These are phyloP conservation scores for Sclerotinia subarctica DNA, from an alignment of 2,329 filamentous ascomycete species.

Conservation along the genomic window DNA sequence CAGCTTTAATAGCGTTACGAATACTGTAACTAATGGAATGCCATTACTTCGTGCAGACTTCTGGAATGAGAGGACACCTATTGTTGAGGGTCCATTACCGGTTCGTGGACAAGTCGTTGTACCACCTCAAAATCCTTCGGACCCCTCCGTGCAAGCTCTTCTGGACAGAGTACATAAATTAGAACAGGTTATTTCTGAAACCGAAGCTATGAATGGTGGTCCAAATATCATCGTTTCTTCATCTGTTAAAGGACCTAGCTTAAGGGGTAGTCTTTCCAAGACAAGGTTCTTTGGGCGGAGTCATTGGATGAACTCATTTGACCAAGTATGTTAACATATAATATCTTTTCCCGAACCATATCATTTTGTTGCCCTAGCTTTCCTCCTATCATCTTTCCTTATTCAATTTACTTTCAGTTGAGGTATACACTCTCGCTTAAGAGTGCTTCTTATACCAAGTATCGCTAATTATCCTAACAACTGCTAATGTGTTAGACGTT, in stretches of 20 bases:
- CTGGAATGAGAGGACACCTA: not conserved
- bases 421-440: not conserved
- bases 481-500: slow-evolving; percentile 16
- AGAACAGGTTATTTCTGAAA: slow-evolving; percentile 5
- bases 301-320: slow-evolving; percentile 28
- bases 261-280: slow-evolving; percentile 25
- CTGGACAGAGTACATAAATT: slow-evolving; percentile 16
- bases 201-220: not conserved
- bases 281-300: slow-evolving; percentile 27
- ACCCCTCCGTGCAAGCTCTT: slow-evolving; percentile 9
- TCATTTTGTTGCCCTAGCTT: not conserved
- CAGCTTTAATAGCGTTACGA: not conserved
- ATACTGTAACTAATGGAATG: not conserved
- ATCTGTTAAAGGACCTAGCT: slow-evolving; percentile 6
- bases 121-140: not conserved
- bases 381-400: not conserved
- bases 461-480: not conserved
- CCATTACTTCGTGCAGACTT: not conserved
- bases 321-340: slow-evolving; percentile 21
- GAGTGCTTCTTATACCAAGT: not conserved
- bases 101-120: not conserved
- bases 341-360: not conserved
- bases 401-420: not conserved
- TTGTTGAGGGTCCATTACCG: not conserved
- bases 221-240: not conserved